These are phyloP conservation scores for Candida sonorensis DNA, from an alignment of 805 yeast species.

Conservation along the genomic window DNA sequence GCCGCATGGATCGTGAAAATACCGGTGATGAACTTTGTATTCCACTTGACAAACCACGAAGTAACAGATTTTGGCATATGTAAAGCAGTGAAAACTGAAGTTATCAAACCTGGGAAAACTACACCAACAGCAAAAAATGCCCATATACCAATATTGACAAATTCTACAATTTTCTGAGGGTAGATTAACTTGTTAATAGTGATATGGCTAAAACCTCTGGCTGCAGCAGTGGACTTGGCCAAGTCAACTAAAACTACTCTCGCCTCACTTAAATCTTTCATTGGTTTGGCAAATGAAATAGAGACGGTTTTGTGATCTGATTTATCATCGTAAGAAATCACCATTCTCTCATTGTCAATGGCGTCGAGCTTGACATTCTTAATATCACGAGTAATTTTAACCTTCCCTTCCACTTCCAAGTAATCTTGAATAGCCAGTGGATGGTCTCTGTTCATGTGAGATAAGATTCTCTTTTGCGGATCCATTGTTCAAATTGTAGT, in stretches of 20 bases:
- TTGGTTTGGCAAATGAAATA: constrained; percentile 48
- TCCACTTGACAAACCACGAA: constrained; percentile 9
- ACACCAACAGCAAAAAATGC: constrained; percentile 9
- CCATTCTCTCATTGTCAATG: constrained; percentile 37
- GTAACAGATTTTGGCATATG: constrained; percentile 5
- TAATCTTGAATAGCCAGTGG: constrained; percentile 66
- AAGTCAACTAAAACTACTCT: constrained; percentile 52
- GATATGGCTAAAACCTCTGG: constrained; percentile 51
- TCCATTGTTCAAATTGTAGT: constrained; percentile 11
- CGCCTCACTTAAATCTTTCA: constrained; percentile 37
- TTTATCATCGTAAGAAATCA: constrained; percentile 32
- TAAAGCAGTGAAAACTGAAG: constrained; percentile 4
- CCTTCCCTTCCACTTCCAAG: constrained; percentile 56
- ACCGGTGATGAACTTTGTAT: constrained; percentile 9
- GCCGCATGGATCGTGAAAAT: constrained; percentile 36
- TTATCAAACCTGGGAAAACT: constrained; percentile 1
- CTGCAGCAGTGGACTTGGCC: constrained; percentile 69
- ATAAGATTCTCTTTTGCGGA: constrained; percentile 41
- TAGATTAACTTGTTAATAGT: constrained; percentile 39
- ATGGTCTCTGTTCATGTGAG: constrained; percentile 80
- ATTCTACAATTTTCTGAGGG: constrained; percentile 29
- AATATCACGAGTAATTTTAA: constrained; percentile 31
- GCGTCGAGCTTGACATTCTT: constrained; percentile 37
- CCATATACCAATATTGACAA: constrained; percentile 12
- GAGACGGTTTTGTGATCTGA: constrained; percentile 27